phyloP scores from a whole-genome alignment of 768 basidiomycete genomes.

The Leucocoprinus sp. region DNA sequence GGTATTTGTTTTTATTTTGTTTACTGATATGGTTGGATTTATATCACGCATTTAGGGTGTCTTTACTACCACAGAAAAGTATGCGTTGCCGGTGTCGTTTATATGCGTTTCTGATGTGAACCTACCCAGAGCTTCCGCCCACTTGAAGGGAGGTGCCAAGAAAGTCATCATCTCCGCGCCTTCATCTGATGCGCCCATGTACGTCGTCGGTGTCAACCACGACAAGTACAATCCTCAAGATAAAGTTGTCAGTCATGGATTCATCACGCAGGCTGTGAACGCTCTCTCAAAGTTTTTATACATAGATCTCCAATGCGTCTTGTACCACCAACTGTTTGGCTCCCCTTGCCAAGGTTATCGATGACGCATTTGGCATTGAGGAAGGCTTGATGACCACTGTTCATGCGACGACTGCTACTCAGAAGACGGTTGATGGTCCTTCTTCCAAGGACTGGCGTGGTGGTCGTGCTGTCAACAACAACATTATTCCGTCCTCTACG shows the following conservation, averaged over 20 bases:
- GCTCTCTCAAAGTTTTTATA: neutral
- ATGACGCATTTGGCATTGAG: slow-evolving; percentile 94
- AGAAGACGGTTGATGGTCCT: slow-evolving; percentile 92
- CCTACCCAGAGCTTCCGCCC: slow-evolving; percentile 62
- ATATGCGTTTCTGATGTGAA: neutral
- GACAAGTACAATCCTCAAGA: slow-evolving; percentile 84
- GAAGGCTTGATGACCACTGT: slow-evolving; percentile 99
- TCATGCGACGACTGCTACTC: slow-evolving; percentile 93
- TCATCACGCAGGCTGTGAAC: neutral
- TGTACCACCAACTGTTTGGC: slow-evolving; percentile 99
- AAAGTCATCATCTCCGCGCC: slow-evolving; percentile 99
- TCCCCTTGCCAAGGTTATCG: slow-evolving; percentile 95
- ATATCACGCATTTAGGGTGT: slow-evolving; percentile 59
- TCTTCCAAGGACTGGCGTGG: slow-evolving; percentile 97
- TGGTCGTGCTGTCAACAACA: slow-evolving; percentile 91
- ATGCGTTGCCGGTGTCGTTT: slow-evolving; percentile 15
- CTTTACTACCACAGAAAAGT: slow-evolving; percentile 95
- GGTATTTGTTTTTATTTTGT: slow-evolving; percentile 42
- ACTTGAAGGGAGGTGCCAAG: slow-evolving; percentile 98
- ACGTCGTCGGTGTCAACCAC: slow-evolving; percentile 91
- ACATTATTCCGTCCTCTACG: slow-evolving; percentile 99
- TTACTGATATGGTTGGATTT: slow-evolving; percentile 7
- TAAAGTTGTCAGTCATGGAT: slow-evolving; percentile 55
- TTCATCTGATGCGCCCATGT: slow-evolving; percentile 96
- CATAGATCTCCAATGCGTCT: slow-evolving; percentile 91